Conservation (phyloP, 176 grass and related monocot genomes). For the Saccharum spontaneum region DNA sequence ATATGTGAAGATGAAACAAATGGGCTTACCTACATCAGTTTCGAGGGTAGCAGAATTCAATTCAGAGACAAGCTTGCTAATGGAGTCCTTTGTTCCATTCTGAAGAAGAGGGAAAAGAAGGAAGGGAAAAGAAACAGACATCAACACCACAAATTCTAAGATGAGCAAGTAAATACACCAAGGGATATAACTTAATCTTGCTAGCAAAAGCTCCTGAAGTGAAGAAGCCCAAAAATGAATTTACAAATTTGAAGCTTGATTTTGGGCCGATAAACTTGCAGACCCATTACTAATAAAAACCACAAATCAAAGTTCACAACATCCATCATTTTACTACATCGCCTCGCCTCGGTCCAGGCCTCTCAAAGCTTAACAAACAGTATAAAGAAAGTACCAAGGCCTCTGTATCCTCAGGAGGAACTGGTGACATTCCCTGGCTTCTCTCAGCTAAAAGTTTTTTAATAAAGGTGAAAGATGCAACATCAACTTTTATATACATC, state of each 20-base stretch:
- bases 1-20: neutral
- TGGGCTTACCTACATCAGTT: conserved; percentile 87
- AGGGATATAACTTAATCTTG: neutral
- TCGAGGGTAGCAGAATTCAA: conserved; percentile 91
- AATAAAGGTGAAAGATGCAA: neutral
- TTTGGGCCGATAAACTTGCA: neutral
- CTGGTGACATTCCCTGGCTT: neutral
- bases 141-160: neutral
- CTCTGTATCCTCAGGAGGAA: neutral
- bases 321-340: neutral
- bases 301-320: neutral
- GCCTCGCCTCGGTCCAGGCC: neutral
- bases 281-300: neutral
- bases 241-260: conserved; percentile 6
- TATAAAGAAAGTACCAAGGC: neutral
- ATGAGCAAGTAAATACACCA: neutral
- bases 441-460: neutral
- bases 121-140: conserved; percentile 12
- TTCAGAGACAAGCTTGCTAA: conserved; percentile 92
- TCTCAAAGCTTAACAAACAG: neutral
- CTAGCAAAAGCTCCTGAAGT: conserved; percentile 1
- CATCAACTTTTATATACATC: neutral
- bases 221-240: neutral
- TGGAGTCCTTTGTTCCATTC: conserved; percentile 91
- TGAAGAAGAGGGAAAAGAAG: conserved; percentile 39